Evolutionary conservation across 1,139 yeast genomes (phyloP).

Genomic region (Candida sanyaensis): DNA sequence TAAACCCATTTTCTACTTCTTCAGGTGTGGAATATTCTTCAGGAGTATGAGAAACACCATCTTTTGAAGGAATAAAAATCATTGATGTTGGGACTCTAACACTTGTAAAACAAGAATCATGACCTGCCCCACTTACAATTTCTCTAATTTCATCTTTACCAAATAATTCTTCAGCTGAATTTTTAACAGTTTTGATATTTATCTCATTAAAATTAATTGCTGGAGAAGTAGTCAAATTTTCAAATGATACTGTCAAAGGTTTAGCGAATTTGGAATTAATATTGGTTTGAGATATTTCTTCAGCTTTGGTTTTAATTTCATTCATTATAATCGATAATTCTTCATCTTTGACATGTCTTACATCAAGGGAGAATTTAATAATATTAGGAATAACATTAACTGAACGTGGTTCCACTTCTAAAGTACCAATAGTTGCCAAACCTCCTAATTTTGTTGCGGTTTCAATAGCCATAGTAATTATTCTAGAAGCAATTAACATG

Average conservation of each 20-base stretch:
- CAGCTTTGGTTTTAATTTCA: conserved; percentile 40
- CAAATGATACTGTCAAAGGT: conserved; percentile 36
- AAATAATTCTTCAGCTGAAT: conserved; percentile 51
- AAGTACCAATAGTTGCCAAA: conserved; percentile 59
- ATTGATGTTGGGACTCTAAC: conserved; percentile 65
- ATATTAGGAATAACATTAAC: conserved; percentile 68
- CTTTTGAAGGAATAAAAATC: conserved; percentile 72
- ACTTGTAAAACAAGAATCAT: conserved; percentile 65
- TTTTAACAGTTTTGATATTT: conserved; percentile 51
- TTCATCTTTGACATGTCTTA: conserved; percentile 56
- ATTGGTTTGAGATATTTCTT: conserved; percentile 15
- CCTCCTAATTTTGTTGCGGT: conserved; percentile 56
- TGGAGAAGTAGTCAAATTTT: conserved; percentile 46
- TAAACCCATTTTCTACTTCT: conserved; percentile 60
- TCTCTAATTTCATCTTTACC: conserved; percentile 43
- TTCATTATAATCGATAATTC: conserved; percentile 37
- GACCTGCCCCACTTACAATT: conserved; percentile 73
- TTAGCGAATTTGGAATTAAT: conserved; percentile 17
- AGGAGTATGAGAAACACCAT: conserved; percentile 73
- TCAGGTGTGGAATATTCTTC: conserved; percentile 66
- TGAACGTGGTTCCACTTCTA: conserved; percentile 57
- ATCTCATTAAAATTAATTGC: conserved; percentile 57
- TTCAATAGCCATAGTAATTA: conserved; percentile 58
- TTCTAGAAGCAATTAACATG: conserved; percentile 54
- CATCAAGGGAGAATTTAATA: conserved; percentile 58